A percentile compares a stretch with the other conserved stretches of the same genome.
Evolutionary conservation across 148 eudicot species (phyloP).

Genomic region (Chenopodium formosanum): DNA sequence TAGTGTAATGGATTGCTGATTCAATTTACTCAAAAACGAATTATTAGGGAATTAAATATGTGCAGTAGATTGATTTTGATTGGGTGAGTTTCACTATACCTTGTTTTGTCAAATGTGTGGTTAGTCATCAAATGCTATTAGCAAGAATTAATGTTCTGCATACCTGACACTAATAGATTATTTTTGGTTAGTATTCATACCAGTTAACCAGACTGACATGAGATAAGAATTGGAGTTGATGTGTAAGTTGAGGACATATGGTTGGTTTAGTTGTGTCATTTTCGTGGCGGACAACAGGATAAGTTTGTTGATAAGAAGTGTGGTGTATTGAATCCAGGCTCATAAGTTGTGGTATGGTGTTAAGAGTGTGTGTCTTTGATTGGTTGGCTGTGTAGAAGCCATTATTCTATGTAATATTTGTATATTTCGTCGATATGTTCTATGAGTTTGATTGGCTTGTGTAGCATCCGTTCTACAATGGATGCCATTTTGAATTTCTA

Average conservation of each 20-base stretch:
- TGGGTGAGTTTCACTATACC: neutral
- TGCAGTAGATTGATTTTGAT: neutral
- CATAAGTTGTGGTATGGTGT: neutral
- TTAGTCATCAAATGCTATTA: too few species aligned
- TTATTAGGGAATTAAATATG: neutral
- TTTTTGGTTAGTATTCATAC: neutral
- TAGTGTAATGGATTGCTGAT: neutral
- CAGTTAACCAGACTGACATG: too few species aligned
- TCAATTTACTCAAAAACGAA: neutral
- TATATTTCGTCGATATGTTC: neutral
- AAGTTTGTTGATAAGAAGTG: neutral
- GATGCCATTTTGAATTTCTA: neutral
- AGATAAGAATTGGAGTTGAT: neutral
- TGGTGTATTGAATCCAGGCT: neutral
- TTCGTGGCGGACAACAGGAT: neutral
- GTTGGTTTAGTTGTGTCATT: neutral
- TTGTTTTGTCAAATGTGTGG: too few species aligned
- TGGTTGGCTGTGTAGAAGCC: neutral
- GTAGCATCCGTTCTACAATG: neutral
- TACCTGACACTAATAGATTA: neutral
- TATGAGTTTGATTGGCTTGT: neutral
- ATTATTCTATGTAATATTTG: neutral
- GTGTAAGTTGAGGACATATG: too few species aligned
- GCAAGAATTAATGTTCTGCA: too few species aligned
- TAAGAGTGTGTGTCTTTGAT: neutral